Percentiles rank a stretch among this genome's conserved stretches.
phyloP scores from a whole-genome alignment of 768 basidiomycete species.

The Podaxis sp. region DNA sequence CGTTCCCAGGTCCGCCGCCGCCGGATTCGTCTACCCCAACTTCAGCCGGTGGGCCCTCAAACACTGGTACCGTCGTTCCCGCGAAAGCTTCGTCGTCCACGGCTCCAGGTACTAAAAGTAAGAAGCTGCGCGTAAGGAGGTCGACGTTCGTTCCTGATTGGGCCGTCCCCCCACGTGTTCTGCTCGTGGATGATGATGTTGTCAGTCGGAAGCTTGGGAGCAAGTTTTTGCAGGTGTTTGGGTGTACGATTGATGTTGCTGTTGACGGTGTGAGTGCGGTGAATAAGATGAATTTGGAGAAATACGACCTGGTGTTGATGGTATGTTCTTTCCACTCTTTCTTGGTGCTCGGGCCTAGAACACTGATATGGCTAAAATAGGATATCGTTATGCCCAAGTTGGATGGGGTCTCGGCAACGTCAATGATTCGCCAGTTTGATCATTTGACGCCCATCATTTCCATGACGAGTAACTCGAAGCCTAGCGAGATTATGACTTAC shows the following conservation, averaged over 20 bases:
- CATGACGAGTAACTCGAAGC: slow-evolving; percentile 95
- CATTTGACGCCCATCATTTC: slow-evolving; percentile 96
- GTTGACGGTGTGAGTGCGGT: slow-evolving; percentile 92
- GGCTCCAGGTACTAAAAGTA: neutral
- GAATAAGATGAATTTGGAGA: slow-evolving; percentile 93
- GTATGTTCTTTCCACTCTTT: slow-evolving; percentile 42
- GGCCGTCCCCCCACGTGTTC: slow-evolving; percentile 87
- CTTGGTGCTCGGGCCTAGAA: slow-evolving; percentile 2
- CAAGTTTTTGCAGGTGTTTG: slow-evolving; percentile 95
- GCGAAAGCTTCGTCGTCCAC: slow-evolving; percentile 6
- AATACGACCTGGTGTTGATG: slow-evolving; percentile 96
- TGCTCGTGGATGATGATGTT: slow-evolving; percentile 94
- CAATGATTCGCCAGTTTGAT: slow-evolving; percentile 92
- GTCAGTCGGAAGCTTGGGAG: slow-evolving; percentile 85
- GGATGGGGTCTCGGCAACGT: slow-evolving; percentile 89
- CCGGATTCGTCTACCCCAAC: slow-evolving; percentile 21
- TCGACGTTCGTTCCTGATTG: slow-evolving; percentile 87
- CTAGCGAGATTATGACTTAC: slow-evolving; percentile 91
- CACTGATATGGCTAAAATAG: slow-evolving; percentile 34
- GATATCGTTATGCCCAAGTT: slow-evolving; percentile 95
- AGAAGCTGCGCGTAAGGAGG: slow-evolving; percentile 64
- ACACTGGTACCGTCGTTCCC: neutral
- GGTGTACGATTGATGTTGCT: slow-evolving; percentile 92
- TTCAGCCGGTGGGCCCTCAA: slow-evolving; percentile 17
- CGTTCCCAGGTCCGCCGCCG: slow-evolving; percentile 9